Conservation (phyloP, 2,329 filamentous ascomycete genomes). For the Aspergillus ruber region DNA sequence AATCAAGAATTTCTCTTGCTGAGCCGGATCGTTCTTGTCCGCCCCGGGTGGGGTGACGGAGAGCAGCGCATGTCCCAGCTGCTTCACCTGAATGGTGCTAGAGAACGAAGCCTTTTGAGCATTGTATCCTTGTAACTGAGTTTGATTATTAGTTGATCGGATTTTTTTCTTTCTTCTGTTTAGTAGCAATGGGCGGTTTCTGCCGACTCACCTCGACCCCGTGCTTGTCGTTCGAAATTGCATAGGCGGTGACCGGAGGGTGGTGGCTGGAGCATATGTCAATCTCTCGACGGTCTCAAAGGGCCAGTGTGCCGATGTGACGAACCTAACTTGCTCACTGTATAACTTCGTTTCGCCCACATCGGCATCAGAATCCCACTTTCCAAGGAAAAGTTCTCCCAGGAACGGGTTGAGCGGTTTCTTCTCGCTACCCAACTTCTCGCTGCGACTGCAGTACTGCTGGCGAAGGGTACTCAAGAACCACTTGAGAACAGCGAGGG, state of each 20-base stretch:
- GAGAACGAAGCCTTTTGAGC: constrained; percentile 94
- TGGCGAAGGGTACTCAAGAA: constrained; percentile 90
- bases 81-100: constrained; percentile 89
- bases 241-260: constrained; percentile 89
- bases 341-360: constrained; percentile 75
- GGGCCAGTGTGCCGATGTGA: neutral
- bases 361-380: constrained; percentile 68
- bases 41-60: constrained; percentile 56
- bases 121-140: constrained; percentile 70
- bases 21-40: constrained; percentile 35
- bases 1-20: constrained; percentile 72
- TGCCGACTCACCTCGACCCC: constrained; percentile 54
- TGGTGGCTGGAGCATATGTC: constrained; percentile 58
- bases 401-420: constrained; percentile 96
- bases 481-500: constrained; percentile 88
- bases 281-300: neutral
- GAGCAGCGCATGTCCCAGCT: constrained; percentile 81
- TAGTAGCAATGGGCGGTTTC: neutral
- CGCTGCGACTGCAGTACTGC: constrained; percentile 68
- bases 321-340: constrained; percentile 80
- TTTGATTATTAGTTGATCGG: neutral
- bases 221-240: constrained; percentile 78
- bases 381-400: constrained; percentile 87
- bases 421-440: constrained; percentile 85
- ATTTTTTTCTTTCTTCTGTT: neutral